Percentiles rank a stretch among this genome's conserved stretches.
phyloP scores from a whole-genome alignment of 2,329 filamentous ascomycete species.

The Colletotrichum spaethianum region DNA sequence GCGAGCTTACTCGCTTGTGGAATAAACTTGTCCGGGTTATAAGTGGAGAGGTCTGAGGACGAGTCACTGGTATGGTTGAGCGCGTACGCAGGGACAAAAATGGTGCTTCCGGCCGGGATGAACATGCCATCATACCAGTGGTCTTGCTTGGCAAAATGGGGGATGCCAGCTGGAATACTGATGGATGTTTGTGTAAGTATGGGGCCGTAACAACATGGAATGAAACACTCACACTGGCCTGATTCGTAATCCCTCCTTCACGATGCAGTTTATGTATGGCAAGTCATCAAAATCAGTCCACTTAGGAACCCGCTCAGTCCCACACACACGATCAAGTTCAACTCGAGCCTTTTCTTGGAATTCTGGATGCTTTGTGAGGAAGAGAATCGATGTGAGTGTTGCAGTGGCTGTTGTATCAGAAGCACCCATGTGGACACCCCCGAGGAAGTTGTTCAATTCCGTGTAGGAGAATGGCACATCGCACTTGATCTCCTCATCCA shows the following conservation, averaged over 20 bases:
- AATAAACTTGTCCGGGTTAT: conserved; percentile 48
- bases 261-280: conserved; percentile 57
- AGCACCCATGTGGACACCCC: conserved; percentile 52
- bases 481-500: conserved; percentile 54
- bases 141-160: conserved; percentile 46
- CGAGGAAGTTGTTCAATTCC: conserved; percentile 55
- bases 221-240: conserved; percentile 48
- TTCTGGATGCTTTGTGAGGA: conserved; percentile 58
- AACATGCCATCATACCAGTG: conserved; percentile 56
- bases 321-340: conserved; percentile 57
- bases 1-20: conserved; percentile 48
- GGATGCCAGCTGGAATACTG: conserved; percentile 8
- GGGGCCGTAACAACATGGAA: background rate
- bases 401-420: conserved; percentile 53
- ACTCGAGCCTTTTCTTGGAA: conserved; percentile 56
- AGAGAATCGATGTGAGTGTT: conserved; percentile 54
- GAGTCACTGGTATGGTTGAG: conserved; percentile 51
- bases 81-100: conserved; percentile 54
- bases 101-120: conserved; percentile 56
- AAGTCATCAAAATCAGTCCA: conserved; percentile 55
- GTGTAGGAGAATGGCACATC: conserved; percentile 43
- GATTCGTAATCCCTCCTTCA: conserved; percentile 61
- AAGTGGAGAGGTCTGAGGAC: conserved; percentile 48
- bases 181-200: background rate
- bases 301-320: conserved; percentile 51